These are phyloP conservation scores for Tolypocladium tundrense DNA, from an alignment of 2,329 filamentous ascomycete species.

Conservation along the genomic window DNA sequence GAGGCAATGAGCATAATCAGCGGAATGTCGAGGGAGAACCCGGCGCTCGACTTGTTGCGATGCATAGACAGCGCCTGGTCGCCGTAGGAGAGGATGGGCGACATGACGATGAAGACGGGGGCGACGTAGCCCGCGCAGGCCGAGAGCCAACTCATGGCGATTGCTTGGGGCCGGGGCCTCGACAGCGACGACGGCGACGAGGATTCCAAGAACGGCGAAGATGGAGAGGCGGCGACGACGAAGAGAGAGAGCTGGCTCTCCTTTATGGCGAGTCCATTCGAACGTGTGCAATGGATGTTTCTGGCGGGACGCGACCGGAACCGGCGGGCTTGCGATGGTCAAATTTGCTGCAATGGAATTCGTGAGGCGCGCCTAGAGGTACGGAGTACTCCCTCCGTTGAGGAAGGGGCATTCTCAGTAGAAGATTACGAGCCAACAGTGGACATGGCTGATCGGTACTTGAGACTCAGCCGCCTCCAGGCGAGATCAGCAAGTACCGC, in stretches of 20 bases:
- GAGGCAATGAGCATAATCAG: slow-evolving; percentile 64
- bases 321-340: neutral
- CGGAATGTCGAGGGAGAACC: slow-evolving; percentile 62
- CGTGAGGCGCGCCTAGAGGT: neutral
- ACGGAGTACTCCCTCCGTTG: too few species aligned
- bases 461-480: neutral
- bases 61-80: slow-evolving; percentile 59
- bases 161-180: neutral
- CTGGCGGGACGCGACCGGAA: neutral
- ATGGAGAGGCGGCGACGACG: neutral
- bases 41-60: slow-evolving; percentile 51
- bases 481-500: neutral
- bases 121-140: slow-evolving; percentile 45
- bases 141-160: slow-evolving; percentile 33
- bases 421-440: neutral
- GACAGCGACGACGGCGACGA: neutral
- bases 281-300: neutral
- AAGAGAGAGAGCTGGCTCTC: neutral
- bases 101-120: slow-evolving; percentile 53
- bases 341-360: neutral
- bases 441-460: neutral
- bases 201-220: neutral
- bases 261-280: neutral
- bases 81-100: slow-evolving; percentile 54
- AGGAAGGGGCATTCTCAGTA: too few species aligned